phyloP scores from a whole-genome alignment of 1,139 yeast species.

The Taphrina pruni region DNA sequence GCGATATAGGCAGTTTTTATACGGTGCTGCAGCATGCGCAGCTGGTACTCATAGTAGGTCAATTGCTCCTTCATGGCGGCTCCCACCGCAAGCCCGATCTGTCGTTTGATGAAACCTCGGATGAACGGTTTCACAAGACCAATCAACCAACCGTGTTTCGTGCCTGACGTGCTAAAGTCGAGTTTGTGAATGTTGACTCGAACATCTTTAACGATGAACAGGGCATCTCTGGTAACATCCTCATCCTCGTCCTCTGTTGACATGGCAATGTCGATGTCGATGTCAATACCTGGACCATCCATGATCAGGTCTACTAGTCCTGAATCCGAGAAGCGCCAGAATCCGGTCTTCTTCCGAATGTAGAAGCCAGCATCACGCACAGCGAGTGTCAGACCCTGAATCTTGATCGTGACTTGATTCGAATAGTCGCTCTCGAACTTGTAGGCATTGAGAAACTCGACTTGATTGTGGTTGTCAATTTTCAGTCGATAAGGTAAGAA shows the following conservation, averaged over 20 bases:
- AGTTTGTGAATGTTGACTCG: slow-evolving; percentile 39
- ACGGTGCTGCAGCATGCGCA: slow-evolving; percentile 39
- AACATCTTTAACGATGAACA: slow-evolving; percentile 37
- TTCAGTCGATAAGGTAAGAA: slow-evolving; percentile 39
- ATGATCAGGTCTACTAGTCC: slow-evolving; percentile 39
- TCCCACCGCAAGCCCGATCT: slow-evolving; percentile 32
- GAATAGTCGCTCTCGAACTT: slow-evolving; percentile 33
- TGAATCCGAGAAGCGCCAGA: slow-evolving; percentile 38
- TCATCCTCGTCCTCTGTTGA: slow-evolving; percentile 38
- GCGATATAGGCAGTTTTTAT: slow-evolving; percentile 39
- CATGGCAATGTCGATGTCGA: slow-evolving; percentile 35
- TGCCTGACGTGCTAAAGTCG: slow-evolving; percentile 35
- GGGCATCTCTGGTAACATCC: slow-evolving; percentile 35
- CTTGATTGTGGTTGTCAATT: slow-evolving; percentile 33
- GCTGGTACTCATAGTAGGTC: slow-evolving; percentile 32
- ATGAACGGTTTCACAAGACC: slow-evolving; percentile 39
- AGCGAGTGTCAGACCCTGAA: slow-evolving; percentile 29
- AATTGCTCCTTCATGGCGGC: slow-evolving; percentile 32
- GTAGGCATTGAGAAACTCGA: slow-evolving; percentile 41
- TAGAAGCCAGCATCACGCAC: slow-evolving; percentile 41
- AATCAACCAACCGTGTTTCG: slow-evolving; percentile 37
- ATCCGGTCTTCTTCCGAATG: slow-evolving; percentile 41
- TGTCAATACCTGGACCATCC: slow-evolving; percentile 41
- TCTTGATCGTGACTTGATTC: slow-evolving; percentile 28
- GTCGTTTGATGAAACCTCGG: slow-evolving; percentile 35